A percentile compares a stretch with the other conserved stretches of the same genome.
Evolutionary conservation across 140 eudicot species (phyloP).

Genomic region (Cichorium intybus): DNA sequence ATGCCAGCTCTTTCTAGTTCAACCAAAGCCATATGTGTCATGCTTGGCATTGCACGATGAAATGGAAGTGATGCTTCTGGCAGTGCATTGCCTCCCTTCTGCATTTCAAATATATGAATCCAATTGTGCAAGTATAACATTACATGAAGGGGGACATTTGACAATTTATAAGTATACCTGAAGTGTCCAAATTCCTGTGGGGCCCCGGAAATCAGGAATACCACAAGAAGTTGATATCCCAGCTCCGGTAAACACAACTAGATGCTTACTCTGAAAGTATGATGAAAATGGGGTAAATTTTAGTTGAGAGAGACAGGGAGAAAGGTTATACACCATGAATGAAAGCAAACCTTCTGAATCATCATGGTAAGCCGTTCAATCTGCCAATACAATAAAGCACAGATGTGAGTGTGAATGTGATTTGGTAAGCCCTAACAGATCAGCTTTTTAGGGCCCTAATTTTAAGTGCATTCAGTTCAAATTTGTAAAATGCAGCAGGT

Average conservation of each 20-base stretch:
- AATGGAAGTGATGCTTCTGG: conserved; percentile 95
- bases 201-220: conserved; percentile 96
- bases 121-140: neutral
- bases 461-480: conserved; percentile 7
- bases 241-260: conserved; percentile 96
- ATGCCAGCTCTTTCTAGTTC: conserved; percentile 84
- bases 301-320: conserved; percentile 18
- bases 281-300: neutral
- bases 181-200: conserved; percentile 96
- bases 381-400: conserved; percentile 42
- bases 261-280: conserved; percentile 77
- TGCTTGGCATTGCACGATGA: conserved; percentile 91
- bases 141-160: neutral
- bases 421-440: neutral
- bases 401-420: neutral
- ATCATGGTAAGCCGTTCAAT: conserved; percentile 66
- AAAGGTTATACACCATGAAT: conserved; percentile 4
- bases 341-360: conserved; percentile 65
- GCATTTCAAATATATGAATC: conserved; percentile 13
- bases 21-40: conserved; percentile 94
- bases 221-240: conserved; percentile 99
- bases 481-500: neutral
- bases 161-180: conserved; percentile 60
- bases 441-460: neutral
- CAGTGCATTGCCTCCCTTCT: conserved; percentile 83